A percentile compares a stretch with the other conserved stretches of the same genome.
Conservation (phyloP, 208 protist genomes). For the Phytomonas serpens region DNA sequence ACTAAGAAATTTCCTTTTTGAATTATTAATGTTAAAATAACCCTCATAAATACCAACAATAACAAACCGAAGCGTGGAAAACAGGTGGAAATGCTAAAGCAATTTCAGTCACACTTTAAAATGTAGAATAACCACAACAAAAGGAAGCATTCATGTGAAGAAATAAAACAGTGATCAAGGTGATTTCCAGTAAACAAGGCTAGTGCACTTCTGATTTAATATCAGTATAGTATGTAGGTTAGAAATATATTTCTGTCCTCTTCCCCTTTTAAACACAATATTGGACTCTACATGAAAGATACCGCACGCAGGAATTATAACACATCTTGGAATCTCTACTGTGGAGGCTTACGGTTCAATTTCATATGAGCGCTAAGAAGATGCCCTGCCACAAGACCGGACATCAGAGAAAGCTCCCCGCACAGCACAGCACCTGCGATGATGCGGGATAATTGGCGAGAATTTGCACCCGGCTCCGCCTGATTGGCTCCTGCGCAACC, state of each 20-base stretch:
- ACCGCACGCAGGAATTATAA: not conserved
- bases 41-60: not conserved
- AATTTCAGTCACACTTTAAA: not conserved
- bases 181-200: not conserved
- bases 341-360: constrained; percentile 79
- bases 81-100: not conserved
- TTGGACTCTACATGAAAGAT: not conserved
- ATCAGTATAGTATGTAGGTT: not conserved
- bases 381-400: constrained; percentile 84
- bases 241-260: not conserved
- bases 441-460: constrained; percentile 88
- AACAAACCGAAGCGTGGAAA: not conserved
- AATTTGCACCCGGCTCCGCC: constrained; percentile 83
- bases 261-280: not conserved
- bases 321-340: not conserved
- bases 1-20: not conserved
- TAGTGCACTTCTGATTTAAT: not conserved
- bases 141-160: not conserved
- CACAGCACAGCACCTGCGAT: constrained; percentile 93
- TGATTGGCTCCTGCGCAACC: constrained; percentile 81
- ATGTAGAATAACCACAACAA: not conserved
- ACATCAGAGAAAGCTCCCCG: constrained; percentile 96
- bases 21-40: not conserved
- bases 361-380: constrained; percentile 90
- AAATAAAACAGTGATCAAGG: not conserved